Evolutionary conservation across 768 basidiomycete species (phyloP), one percentile per base, ranked within the genome.

Genomic region (Tylopilus intermedius): DNA sequence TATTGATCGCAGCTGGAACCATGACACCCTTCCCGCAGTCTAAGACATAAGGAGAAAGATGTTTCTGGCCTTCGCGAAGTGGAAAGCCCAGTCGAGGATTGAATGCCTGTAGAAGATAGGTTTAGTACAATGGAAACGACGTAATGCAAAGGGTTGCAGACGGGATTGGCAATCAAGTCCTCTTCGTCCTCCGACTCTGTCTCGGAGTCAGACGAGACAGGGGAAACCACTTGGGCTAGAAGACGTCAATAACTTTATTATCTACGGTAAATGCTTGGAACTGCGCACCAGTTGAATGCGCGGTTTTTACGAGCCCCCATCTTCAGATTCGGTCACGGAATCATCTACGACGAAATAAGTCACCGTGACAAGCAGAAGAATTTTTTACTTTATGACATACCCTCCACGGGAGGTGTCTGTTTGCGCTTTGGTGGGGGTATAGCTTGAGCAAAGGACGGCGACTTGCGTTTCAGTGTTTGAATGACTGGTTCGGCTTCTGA

Each of bases 1-100:
- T 83, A 67, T 94, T 95, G 61, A 96, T 85, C 3, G 83, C 67
- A 8, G 74, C 77, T 3, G 88, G 86, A 21, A 90, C 78, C 56
- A 73, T 73, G 21, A 82, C 73, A 30, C 71, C 67, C 41, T 72
- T 62, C 26, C 68, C 69, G 33, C 62, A 61, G 51, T 83, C 80
- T 10, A 91, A 72, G 27, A 80, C 61, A 18, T 85, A 57, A 0
- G 85, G 74, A 7, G 75, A 76, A 0, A 72, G 69, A 9, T 51
- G 53, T 21, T 58, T 59, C 57, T 84, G 81, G 5, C 61, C 76
- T 0, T 74, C 69, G 21, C 65, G 61, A 6, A 82, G 72, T 5
- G 74, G 72, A 51, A 87, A 83, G 7, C 73, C 74, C 3, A 88
- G 88, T 18, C 78, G 77, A 14, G 79, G 76, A 43, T 68, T 61